Base-by-base conservation (phyloP, 2,329 filamentous ascomycete species). In the Fusarium solani-melongenae region DNA sequence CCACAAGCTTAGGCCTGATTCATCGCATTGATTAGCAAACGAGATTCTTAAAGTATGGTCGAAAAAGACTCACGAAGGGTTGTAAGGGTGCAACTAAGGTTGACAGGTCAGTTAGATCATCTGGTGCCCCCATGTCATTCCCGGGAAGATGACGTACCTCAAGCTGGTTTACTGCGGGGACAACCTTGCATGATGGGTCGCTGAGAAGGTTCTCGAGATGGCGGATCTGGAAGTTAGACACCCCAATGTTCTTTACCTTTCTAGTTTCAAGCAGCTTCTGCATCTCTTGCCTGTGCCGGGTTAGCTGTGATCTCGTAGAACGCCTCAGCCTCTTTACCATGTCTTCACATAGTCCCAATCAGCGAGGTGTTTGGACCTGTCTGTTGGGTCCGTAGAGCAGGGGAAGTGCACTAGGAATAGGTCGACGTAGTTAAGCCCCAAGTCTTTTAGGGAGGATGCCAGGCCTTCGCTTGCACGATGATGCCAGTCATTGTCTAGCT, bases 191-290 rank as follows among this genome's bases (percentile, higher is more conserved):
- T 71, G 85, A 87, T 15, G 89, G 86, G 76, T 93, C 89, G 75
- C 88, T 90, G 71, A 95, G 86, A 61, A 95, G 88, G 80, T 89
- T 93, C 87, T 95, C 92, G 34, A 95, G 86, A 84, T 95, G 93
- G 82, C 87, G 90, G 82, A 95, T 93, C 72, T 88, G 91, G 79
- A 95, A 95, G 87, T 95, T 96, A 82, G 92, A 94, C 66, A 95
- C 92, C 78, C 93, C 93, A 78, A 95, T 94, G 85, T 93, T 93
- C 82, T 87, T 88, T 60, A 93, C 93, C 82, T 93, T 93, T 81
- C 91, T 91, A 56, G 88, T 89, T 12, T 83, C 89, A 36, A 89
- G 84, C 44, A 93, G 84, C 86, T 92, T 92, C 83, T 92, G 90
- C 85, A 92, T 84, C 84, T 92, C 90, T 72, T 86, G 85, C 88